phyloP scores from a whole-genome alignment of 805 yeast species.

The Myxozyma udenii region DNA sequence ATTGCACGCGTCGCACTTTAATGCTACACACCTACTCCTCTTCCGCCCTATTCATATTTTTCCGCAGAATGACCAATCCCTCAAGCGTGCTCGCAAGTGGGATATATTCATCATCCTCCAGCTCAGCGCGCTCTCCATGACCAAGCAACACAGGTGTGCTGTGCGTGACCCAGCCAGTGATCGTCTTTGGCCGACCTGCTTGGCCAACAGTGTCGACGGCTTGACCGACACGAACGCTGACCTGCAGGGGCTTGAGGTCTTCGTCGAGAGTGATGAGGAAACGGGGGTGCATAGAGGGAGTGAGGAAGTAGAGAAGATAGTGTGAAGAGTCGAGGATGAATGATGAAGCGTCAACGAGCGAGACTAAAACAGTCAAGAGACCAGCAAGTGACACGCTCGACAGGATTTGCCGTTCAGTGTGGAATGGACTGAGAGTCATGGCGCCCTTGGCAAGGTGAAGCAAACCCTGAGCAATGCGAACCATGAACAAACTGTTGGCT shows the following conservation, averaged over 20 bases:
- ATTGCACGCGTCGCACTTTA: neutral
- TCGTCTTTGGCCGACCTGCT: constrained; percentile 98
- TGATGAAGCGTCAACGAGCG: constrained; percentile 78
- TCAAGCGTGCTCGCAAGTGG: constrained; percentile 79
- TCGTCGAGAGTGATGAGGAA: constrained; percentile 92
- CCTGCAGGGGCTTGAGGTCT: constrained; percentile 84
- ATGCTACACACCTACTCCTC: constrained; percentile 12
- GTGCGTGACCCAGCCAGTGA: constrained; percentile 99
- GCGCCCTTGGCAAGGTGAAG: constrained; percentile 97
- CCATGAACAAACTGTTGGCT: constrained; percentile 85
- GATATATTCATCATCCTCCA: constrained; percentile 90
- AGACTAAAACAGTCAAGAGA: constrained; percentile 74
- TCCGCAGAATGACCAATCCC: constrained; percentile 88
- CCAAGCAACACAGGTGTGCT: constrained; percentile 93
- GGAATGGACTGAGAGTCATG: constrained; percentile 80
- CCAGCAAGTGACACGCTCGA: constrained; percentile 90
- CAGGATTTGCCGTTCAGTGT: constrained; percentile 79
- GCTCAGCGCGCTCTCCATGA: constrained; percentile 93
- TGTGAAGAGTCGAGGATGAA: constrained; percentile 73
- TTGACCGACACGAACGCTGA: constrained; percentile 96
- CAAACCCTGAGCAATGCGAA: constrained; percentile 91
- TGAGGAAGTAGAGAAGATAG: constrained; percentile 76
- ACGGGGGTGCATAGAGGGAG: constrained; percentile 88
- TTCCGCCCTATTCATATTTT: constrained; percentile 46
- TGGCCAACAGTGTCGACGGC: constrained; percentile 99